Conservation (phyloP, 164 flowering plant species). For the Dillenia suffruticosa region DNA sequence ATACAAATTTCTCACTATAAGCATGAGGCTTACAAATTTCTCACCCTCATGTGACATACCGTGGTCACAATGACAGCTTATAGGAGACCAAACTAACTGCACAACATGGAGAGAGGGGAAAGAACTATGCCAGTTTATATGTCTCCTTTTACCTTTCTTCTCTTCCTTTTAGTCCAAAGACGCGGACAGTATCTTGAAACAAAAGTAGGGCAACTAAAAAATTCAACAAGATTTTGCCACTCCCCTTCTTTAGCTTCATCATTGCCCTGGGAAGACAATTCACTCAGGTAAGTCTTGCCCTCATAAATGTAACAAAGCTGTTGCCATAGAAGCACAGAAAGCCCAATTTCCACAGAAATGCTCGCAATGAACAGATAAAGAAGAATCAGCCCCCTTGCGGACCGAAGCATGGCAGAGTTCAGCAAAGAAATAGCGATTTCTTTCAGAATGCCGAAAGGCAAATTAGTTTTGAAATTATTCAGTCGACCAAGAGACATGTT, state of each 20-base stretch:
- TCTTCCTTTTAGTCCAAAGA: slow-evolving; percentile 42
- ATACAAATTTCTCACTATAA: too few species aligned
- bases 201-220: slow-evolving; percentile 60
- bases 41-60: too few species aligned
- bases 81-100: too few species aligned
- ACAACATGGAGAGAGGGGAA: too few species aligned
- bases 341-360: slow-evolving; percentile 59
- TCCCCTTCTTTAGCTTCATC: slow-evolving; percentile 42
- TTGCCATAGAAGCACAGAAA: slow-evolving; percentile 80
- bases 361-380: slow-evolving; percentile 73
- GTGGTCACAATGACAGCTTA: too few species aligned
- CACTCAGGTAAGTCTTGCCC: slow-evolving; percentile 76
- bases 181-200: slow-evolving; percentile 35
- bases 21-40: too few species aligned
- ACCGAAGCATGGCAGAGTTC: slow-evolving; percentile 39
- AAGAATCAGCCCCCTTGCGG: slow-evolving; percentile 66
- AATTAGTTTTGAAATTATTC: slow-evolving; percentile 6
- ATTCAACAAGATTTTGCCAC: slow-evolving; percentile 57
- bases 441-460: slow-evolving; percentile 24
- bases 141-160: neutral
- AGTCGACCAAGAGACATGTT: slow-evolving; percentile 12
- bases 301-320: slow-evolving; percentile 73
- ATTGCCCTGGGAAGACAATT: slow-evolving; percentile 38
- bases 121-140: too few species aligned
- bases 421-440: slow-evolving; percentile 42